Evolutionary conservation across 1,284 basidiomycete genomes (phyloP).

Genomic region (Pseudozyma flocculosa): DNA sequence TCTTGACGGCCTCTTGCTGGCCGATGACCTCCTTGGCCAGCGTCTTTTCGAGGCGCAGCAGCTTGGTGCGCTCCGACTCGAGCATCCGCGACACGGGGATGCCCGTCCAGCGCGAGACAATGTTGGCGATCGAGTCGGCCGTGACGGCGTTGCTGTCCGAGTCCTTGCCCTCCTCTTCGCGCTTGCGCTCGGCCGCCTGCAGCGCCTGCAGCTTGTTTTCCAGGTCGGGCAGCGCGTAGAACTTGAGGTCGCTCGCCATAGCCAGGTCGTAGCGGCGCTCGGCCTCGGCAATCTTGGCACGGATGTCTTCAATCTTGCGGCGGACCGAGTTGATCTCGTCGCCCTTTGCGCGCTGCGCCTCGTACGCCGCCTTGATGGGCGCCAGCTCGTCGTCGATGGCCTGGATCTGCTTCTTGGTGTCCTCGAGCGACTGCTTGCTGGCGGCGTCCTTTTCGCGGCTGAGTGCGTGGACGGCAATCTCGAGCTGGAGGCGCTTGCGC

Average conservation of each 20-base stretch:
- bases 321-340: slow-evolving; percentile 81
- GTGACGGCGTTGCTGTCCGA: slow-evolving; percentile 47
- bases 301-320: slow-evolving; percentile 85
- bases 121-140: slow-evolving; percentile 62
- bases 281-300: slow-evolving; percentile 89
- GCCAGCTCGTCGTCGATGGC: slow-evolving; percentile 85
- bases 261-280: slow-evolving; percentile 71
- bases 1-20: slow-evolving; percentile 65
- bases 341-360: slow-evolving; percentile 82
- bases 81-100: slow-evolving; percentile 59
- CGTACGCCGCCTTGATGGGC: slow-evolving; percentile 83
- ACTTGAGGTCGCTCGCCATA: slow-evolving; percentile 75
- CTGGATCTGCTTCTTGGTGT: slow-evolving; percentile 76
- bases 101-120: slow-evolving; percentile 64
- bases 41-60: slow-evolving; percentile 50
- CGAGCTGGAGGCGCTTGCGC: slow-evolving; percentile 84
- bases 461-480: slow-evolving; percentile 93
- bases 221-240: slow-evolving; percentile 88
- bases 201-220: slow-evolving; percentile 68
- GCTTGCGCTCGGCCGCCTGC: slow-evolving; percentile 61
- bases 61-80: slow-evolving; percentile 54
- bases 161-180: slow-evolving; percentile 55
- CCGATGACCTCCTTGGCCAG: slow-evolving; percentile 61
- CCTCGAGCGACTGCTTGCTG: slow-evolving; percentile 80
- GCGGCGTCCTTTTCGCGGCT: slow-evolving; percentile 78